phyloP scores from a whole-genome alignment of 1,139 yeast species.

The Candida tropicalis region DNA sequence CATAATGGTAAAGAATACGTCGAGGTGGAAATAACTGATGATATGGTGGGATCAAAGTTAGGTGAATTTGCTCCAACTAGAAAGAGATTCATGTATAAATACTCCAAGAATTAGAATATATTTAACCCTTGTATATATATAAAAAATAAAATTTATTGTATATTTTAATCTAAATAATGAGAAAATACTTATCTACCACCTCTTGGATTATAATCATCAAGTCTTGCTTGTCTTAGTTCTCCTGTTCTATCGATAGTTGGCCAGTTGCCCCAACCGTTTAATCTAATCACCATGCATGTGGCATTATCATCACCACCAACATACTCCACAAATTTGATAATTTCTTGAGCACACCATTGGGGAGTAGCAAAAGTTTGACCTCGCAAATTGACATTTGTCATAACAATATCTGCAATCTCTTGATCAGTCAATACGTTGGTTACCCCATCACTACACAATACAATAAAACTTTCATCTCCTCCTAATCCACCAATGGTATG shows the following conservation, averaged over 20 bases:
- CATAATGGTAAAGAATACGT: slow-evolving; percentile 97
- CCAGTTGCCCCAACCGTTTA: slow-evolving; percentile 96
- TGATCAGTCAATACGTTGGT: slow-evolving; percentile 82
- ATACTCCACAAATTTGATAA: slow-evolving; percentile 79
- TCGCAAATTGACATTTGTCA: slow-evolving; percentile 64
- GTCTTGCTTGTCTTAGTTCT: slow-evolving; percentile 69
- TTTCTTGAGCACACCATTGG: slow-evolving; percentile 82
- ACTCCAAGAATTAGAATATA: slow-evolving; percentile 52
- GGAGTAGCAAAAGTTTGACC: slow-evolving; percentile 80
- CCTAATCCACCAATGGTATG: slow-evolving; percentile 55
- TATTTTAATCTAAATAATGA: not conserved
- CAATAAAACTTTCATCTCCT: slow-evolving; percentile 82
- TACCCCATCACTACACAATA: slow-evolving; percentile 85
- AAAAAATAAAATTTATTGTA: not conserved
- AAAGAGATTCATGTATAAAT: slow-evolving; percentile 82
- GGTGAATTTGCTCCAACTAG: slow-evolving; percentile 97
- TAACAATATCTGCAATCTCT: slow-evolving; percentile 85
- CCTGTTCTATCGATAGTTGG: slow-evolving; percentile 84
- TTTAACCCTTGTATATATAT: slow-evolving; percentile 1
- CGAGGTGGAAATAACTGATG: slow-evolving; percentile 83
- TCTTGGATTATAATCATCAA: slow-evolving; percentile 52
- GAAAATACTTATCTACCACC: slow-evolving; percentile 19
- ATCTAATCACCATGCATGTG: slow-evolving; percentile 77
- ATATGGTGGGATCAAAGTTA: slow-evolving; percentile 96
- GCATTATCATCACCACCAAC: slow-evolving; percentile 96